Conservation (phyloP, 2,329 filamentous ascomycete genomes). For the Aspergillus calidoustus region DNA sequence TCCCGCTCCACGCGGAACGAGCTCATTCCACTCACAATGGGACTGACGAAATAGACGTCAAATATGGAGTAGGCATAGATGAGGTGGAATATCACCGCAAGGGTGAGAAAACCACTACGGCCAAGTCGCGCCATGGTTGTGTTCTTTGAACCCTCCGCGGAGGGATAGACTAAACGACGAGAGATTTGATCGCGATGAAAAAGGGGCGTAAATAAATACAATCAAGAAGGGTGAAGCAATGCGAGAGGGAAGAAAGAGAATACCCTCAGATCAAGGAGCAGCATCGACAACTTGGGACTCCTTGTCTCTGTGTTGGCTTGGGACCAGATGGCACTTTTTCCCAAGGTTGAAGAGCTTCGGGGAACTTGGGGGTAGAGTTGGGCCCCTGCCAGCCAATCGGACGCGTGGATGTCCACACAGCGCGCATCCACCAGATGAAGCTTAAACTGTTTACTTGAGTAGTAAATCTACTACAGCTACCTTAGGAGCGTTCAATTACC, state of each 20-base stretch:
- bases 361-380: conserved; percentile 25
- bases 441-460: conserved; percentile 4
- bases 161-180: conserved; percentile 5
- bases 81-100: conserved; percentile 90
- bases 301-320: background rate
- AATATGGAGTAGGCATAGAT: conserved; percentile 96
- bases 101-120: conserved; percentile 81
- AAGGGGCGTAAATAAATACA: background rate
- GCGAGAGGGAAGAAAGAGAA: conserved; percentile 21
- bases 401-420: conserved; percentile 17
- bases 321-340: conserved; percentile 22
- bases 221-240: background rate
- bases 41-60: conserved; percentile 98
- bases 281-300: background rate
- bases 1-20: conserved; percentile 73
- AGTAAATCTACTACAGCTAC: background rate
- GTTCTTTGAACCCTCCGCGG: conserved; percentile 10
- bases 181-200: background rate
- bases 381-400: conserved; percentile 23
- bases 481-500: background rate
- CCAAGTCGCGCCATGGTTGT: conserved; percentile 57
- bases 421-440: conserved; percentile 10
- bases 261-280: background rate
- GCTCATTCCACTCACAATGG: conserved; percentile 94
- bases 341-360: conserved; percentile 18